phyloP scores from a whole-genome alignment of 2,329 filamentous ascomycete species.

The Colletotrichum abscissum region DNA sequence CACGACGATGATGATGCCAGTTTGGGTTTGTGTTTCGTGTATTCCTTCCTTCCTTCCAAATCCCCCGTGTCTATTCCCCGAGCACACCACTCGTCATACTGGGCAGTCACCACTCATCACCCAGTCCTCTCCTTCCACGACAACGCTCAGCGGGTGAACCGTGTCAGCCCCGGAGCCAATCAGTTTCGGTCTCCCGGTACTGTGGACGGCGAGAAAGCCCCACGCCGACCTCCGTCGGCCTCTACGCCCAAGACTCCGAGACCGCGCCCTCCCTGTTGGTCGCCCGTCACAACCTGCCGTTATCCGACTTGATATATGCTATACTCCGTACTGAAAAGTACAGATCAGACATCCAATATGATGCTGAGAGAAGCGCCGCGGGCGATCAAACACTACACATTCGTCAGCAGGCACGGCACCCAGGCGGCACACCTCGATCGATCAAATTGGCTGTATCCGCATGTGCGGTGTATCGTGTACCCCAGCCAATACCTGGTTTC shows the following conservation, averaged over 20 bases:
- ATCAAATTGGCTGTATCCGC: not conserved
- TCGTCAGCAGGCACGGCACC: not conserved
- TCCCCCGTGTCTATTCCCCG: not conserved
- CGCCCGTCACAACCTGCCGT: not conserved
- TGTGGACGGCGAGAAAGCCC: not conserved
- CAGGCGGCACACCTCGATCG: not conserved
- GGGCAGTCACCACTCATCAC: not conserved
- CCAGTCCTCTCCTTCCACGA: not conserved
- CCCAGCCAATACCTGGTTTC: conserved; percentile 3
- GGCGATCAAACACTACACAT: conserved; percentile 16
- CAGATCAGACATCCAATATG: not conserved
- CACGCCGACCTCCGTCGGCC: conserved; percentile 10
- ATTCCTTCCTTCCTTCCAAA: not conserved
- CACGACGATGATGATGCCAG: not conserved
- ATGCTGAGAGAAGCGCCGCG: not conserved
- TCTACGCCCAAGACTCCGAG: not conserved
- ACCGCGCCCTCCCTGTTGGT: not conserved
- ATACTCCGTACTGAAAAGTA: not conserved
- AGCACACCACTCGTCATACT: not conserved
- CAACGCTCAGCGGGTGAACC: not conserved
- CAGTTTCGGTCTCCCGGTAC: not conserved
- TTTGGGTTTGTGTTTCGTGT: conserved; percentile 9
- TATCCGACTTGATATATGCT: not conserved
- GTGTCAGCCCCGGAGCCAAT: conserved; percentile 2
- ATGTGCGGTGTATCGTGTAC: no score